Evolutionary conservation across 768 basidiomycete genomes (phyloP).

Genomic region (Lentinula boryana): DNA sequence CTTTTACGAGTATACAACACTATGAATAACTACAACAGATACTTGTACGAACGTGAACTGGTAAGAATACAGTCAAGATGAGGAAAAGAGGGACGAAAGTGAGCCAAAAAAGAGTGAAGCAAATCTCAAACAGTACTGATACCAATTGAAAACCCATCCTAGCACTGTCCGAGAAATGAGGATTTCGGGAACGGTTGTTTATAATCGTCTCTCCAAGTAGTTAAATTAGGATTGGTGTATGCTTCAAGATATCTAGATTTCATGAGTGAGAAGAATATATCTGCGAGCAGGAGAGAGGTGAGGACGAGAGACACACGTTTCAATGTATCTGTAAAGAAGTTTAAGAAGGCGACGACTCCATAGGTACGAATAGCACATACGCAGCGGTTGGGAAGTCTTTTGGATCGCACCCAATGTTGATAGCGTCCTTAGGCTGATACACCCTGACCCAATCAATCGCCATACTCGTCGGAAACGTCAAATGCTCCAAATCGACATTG

Average conservation of each 20-base stretch:
- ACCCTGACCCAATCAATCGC: conserved; percentile 85
- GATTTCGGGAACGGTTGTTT: conserved; percentile 68
- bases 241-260: conserved; percentile 48
- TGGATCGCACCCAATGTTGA: conserved; percentile 86
- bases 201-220: conserved; percentile 66
- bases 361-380: background rate
- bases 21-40: too few relatives aligned
- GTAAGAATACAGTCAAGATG: too few relatives aligned
- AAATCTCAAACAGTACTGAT: background rate
- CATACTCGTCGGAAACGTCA: conserved; percentile 56
- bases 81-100: too few relatives aligned
- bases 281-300: background rate
- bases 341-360: background rate
- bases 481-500: conserved; percentile 58
- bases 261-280: background rate
- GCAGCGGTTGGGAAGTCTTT: conserved; percentile 67
- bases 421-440: conserved; percentile 66
- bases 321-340: background rate
- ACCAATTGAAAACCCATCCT: conserved; percentile 7
- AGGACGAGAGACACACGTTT: background rate
- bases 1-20: too few relatives aligned
- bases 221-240: conserved; percentile 79
- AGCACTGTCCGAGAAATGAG: conserved; percentile 55
- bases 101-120: background rate
- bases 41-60: too few relatives aligned